Base-by-base conservation (phyloP, 2,329 filamentous ascomycete genomes). In the Boeremia exigua region DNA sequence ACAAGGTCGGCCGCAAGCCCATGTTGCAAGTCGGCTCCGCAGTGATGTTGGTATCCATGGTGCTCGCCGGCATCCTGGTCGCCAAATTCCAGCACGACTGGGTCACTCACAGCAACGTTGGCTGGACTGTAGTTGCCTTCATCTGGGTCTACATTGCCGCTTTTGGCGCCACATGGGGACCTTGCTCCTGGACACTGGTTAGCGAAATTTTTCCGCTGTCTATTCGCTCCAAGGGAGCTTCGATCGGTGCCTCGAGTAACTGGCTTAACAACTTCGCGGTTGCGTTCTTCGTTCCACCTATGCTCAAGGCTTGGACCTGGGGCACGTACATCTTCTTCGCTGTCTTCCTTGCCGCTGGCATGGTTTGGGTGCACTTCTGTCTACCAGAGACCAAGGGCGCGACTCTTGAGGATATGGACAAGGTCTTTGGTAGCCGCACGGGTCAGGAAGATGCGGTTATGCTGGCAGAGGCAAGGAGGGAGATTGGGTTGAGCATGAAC, bases 1-100 rank as follows among this genome's bases (percentile, higher is more conserved):
- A 88, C 60, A 78, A 78, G 56, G 86, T 84, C 80, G 83, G 84
- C 4, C 79, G 82, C 4, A 82, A 80, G 3, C 82, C 80, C 11
- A 80, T 81, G 28, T 79, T 88, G 30, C 75, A 75, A 2, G 85
- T 85, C 11, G 85, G 85, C 1, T 68, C 67, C 14, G 39, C 59
- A 60, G 76, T 67, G 61, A 75, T 48, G 71, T 73, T n/a, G 66
- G 69, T 60, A 64, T 80, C 52, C 33, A 67, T 70, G 61, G 56
- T 71, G 14, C 57, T 72, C 17, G 67, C 65, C 4, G 68, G 67
- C 33, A 60, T 67, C 29, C 57, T 70, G 40, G 65, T 72, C 12
- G 69, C 64, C 14, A 67, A 66, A n/a, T 71, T 69, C 50, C 42
- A 63, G 29, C 64, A 68, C 47, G 64, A 68, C 37, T 69, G 67